A percentile compares a stretch with the other conserved stretches of the same genome.
Conservation (phyloP, 805 yeast genomes). For the Metschnikowia kofuensis region DNA sequence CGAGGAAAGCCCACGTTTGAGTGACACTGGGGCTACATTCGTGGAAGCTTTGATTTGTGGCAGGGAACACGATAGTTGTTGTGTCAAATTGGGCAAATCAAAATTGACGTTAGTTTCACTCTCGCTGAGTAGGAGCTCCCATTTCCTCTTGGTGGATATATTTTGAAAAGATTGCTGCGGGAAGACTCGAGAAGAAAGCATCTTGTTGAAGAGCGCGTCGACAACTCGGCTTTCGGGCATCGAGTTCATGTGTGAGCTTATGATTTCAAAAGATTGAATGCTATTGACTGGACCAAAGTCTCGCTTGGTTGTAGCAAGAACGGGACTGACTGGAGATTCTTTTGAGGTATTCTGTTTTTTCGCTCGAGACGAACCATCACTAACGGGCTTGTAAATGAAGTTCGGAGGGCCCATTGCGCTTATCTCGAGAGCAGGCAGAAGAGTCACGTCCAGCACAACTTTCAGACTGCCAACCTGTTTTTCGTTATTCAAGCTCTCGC, state of each 20-base stretch:
- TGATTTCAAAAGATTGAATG: slow-evolving; percentile 34
- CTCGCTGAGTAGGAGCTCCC: slow-evolving; percentile 44
- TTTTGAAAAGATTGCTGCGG: slow-evolving; percentile 33
- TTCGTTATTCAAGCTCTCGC: background rate
- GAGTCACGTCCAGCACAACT: background rate
- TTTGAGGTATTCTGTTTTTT: background rate
- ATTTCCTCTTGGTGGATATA: slow-evolving; percentile 35
- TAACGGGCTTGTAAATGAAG: background rate
- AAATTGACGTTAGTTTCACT: slow-evolving; percentile 36
- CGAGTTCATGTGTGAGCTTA: slow-evolving; percentile 29
- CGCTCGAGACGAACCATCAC: background rate
- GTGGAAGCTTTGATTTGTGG: background rate
- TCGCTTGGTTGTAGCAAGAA: slow-evolving; percentile 4
- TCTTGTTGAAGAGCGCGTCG: slow-evolving; percentile 36
- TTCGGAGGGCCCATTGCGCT: slow-evolving; percentile 8
- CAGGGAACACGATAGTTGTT: slow-evolving; percentile 8
- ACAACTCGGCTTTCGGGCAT: slow-evolving; percentile 37
- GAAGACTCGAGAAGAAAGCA: slow-evolving; percentile 37
- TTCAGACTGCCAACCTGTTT: background rate
- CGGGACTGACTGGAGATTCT: background rate
- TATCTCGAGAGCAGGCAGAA: slow-evolving; percentile 5
- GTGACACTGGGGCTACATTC: background rate
- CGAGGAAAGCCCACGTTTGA: background rate
- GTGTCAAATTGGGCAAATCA: slow-evolving; percentile 28
- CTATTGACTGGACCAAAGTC: slow-evolving; percentile 13